Percentiles rank a stretch among this genome's conserved stretches.
phyloP scores from a whole-genome alignment of 2,329 filamentous ascomycete species.

The Xylariaceae sp. region DNA sequence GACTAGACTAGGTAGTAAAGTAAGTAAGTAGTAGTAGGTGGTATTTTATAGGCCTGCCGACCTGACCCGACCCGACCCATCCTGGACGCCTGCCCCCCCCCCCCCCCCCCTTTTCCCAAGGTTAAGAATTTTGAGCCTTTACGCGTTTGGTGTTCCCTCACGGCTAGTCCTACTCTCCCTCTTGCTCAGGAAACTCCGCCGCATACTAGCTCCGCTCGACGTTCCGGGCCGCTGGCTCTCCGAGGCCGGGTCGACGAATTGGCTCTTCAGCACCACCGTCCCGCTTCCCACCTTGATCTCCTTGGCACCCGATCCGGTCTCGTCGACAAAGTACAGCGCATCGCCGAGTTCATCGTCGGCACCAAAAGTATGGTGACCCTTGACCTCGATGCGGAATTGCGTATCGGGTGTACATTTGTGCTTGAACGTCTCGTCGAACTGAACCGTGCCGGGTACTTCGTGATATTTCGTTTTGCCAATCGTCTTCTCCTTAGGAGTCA shows the following conservation, averaged over 20 bases:
- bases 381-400: conserved; percentile 80
- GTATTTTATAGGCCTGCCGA: too few species aligned
- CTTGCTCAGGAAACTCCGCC: conserved; percentile 28
- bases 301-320: conserved; percentile 67
- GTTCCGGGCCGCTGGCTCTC: conserved; percentile 21
- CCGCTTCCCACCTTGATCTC: conserved; percentile 68
- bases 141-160: conserved; percentile 21
- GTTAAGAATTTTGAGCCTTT: not conserved
- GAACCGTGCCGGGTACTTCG: conserved; percentile 65
- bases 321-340: conserved; percentile 84
- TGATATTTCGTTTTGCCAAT: conserved; percentile 90
- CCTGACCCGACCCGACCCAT: not conserved
- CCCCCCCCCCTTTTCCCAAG: not conserved
- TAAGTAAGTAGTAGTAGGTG: too few species aligned
- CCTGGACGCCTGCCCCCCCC: not conserved
- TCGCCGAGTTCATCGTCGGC: conserved; percentile 82
- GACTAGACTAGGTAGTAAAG: too few species aligned
- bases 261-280: conserved; percentile 66
- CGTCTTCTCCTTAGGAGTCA: conserved; percentile 66
- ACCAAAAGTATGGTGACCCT: conserved; percentile 79
- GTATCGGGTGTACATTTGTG: conserved; percentile 72
- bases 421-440: conserved; percentile 75
- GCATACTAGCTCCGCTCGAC: conserved; percentile 17
- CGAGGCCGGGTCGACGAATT: conserved; percentile 50
- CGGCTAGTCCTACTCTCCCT: conserved; percentile 22